phyloP scores from a whole-genome alignment of 2,329 filamentous ascomycete genomes.

The Alternaria sp. region DNA sequence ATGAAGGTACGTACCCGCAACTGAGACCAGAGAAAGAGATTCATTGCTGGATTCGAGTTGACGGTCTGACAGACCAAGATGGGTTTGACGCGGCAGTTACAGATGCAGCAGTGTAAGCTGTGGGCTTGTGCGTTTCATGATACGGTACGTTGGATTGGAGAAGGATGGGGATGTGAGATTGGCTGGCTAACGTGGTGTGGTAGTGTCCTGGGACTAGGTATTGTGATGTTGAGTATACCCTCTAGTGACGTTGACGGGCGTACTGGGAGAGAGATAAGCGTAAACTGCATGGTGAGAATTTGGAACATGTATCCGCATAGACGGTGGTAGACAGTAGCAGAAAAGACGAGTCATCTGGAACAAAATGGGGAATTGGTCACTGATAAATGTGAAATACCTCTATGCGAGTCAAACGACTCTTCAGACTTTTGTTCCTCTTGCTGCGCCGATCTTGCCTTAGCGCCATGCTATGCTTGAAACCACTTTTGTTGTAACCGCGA shows the following conservation, averaged over 20 bases:
- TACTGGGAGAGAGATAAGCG: background rate
- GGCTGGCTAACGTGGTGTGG: background rate
- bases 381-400: background rate
- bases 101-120: background rate
- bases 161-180: background rate
- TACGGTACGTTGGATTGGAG: background rate
- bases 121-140: background rate
- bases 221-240: background rate
- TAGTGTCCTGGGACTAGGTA: background rate
- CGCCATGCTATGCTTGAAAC: constrained; percentile 10
- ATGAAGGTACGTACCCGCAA: background rate
- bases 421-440: background rate
- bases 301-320: background rate
- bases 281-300: background rate
- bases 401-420: background rate
- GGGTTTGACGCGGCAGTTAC: background rate
- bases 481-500: constrained; percentile 4
- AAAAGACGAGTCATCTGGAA: background rate
- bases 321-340: background rate
- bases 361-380: background rate
- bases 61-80: background rate
- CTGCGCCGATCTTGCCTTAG: background rate
- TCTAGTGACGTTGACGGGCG: background rate
- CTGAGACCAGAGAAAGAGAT: background rate
- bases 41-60: background rate